Evolutionary conservation across 352 stramenopile species (phyloP).

Genomic region (Lagenidium giganteum): DNA sequence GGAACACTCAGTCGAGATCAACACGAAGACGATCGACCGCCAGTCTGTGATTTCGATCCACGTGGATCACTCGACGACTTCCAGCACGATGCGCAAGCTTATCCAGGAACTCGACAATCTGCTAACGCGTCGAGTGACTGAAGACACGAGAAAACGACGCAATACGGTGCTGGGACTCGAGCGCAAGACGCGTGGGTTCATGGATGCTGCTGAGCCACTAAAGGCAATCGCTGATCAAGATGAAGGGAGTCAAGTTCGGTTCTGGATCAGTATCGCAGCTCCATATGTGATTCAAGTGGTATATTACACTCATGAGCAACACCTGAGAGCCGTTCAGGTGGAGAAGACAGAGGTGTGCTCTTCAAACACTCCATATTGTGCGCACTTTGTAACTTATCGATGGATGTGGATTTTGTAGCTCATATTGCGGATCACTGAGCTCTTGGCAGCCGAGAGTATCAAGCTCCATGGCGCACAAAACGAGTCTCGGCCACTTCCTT

Average conservation of each 20-base stretch:
- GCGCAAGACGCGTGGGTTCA: constrained; percentile 23
- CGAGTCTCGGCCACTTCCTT: no score
- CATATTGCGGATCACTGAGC: constrained; percentile 50
- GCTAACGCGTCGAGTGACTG: constrained; percentile 10
- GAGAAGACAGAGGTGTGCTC: constrained; percentile 61
- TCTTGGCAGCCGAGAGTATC: constrained; percentile 34
- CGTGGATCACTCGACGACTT: constrained; percentile 46
- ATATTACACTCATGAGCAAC: constrained; percentile 68
- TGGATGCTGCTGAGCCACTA: constrained; percentile 35
- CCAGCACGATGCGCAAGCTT: constrained; percentile 45
- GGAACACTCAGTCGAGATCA: constrained; percentile 67
- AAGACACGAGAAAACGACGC: constrained; percentile 21
- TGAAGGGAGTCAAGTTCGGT: constrained; percentile 25
- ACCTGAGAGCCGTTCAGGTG: constrained; percentile 48
- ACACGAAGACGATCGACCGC: constrained; percentile 54
- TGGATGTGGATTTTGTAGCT: constrained; percentile 25
- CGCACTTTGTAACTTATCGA: background rate
- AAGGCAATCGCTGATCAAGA: constrained; percentile 21
- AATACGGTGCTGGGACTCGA: constrained; percentile 40
- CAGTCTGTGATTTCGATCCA: constrained; percentile 51
- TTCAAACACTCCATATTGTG: background rate
- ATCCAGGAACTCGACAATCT: constrained; percentile 66
- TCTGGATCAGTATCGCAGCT: constrained; percentile 70
- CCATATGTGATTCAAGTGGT: constrained; percentile 69
- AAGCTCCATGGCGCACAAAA: constrained; percentile 23